A percentile compares a stretch with the other conserved stretches of the same genome.
These are phyloP conservation scores for Oleoguttula mirabilis DNA, from an alignment of 495 filamentous ascomycete species.

Conservation along the genomic window DNA sequence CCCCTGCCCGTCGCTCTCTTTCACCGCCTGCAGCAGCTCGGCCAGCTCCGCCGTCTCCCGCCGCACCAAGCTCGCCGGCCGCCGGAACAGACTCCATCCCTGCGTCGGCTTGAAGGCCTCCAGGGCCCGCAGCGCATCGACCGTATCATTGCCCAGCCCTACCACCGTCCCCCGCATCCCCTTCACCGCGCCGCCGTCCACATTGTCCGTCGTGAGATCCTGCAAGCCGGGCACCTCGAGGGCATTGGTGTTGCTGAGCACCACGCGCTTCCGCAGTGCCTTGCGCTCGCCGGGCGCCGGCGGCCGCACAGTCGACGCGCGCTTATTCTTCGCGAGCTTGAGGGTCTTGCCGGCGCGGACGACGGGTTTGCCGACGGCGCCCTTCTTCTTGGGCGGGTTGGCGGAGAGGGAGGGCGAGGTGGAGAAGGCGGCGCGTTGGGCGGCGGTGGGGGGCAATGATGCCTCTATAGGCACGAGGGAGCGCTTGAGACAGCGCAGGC, in stretches of 20 bases:
- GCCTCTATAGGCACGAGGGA: background rate
- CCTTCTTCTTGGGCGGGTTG: conserved; percentile 31
- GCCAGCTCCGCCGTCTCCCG: conserved; percentile 61
- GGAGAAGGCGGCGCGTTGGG: conserved; percentile 31
- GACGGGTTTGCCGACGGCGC: conserved; percentile 6
- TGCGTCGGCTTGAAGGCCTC: conserved; percentile 89
- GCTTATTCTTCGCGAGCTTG: conserved; percentile 13
- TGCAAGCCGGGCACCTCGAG: conserved; percentile 55
- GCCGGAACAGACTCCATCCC: conserved; percentile 74
- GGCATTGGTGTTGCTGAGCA: conserved; percentile 88
- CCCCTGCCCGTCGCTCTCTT: conserved; percentile 33
- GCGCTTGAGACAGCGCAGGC: conserved; percentile 14
- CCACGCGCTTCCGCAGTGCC: conserved; percentile 71
- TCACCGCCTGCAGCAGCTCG: conserved; percentile 44
- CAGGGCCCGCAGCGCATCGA: conserved; percentile 66
- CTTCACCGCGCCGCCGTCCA: conserved; percentile 26
- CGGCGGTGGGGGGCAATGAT: conserved; percentile 20
- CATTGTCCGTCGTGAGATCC: conserved; percentile 43
- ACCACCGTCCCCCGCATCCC: conserved; percentile 48
- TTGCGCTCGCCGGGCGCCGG: conserved; percentile 71
- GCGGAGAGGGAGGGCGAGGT: conserved; percentile 24
- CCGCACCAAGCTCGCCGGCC: conserved; percentile 63
- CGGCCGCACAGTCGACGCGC: conserved; percentile 29
- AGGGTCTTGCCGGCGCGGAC: conserved; percentile 6
- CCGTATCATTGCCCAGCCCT: conserved; percentile 51